A percentile compares a stretch with the other conserved stretches of the same genome.
These are phyloP conservation scores for Anethum foeniculum DNA, from an alignment of 140 eudicot species.

Conservation along the genomic window DNA sequence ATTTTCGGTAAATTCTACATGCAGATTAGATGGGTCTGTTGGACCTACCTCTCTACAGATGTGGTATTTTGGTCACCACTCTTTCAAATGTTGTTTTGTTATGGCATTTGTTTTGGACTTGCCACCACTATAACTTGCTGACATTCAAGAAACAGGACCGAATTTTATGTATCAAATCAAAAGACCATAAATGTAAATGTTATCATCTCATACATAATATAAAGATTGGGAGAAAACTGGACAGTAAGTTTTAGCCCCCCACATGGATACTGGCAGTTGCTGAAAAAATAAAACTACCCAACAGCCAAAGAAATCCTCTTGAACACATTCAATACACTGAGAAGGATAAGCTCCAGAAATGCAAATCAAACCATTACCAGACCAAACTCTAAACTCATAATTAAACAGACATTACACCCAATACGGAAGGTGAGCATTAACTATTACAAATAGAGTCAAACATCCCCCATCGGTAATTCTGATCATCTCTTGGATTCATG, in stretches of 20 bases:
- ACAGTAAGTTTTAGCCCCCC: conserved; percentile 14
- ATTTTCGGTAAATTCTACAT: neutral
- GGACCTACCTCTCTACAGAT: neutral
- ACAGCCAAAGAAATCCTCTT: conserved; percentile 39
- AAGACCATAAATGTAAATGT: neutral
- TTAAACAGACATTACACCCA: neutral
- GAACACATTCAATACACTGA: conserved; percentile 12
- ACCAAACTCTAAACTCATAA: conserved; percentile 3
- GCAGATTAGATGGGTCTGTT: neutral
- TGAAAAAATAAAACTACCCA: conserved; percentile 61
- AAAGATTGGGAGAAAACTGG: conserved; percentile 8
- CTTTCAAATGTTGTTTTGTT: neutral
- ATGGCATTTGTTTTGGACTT: neutral
- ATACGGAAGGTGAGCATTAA: neutral
- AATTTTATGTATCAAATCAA: neutral
- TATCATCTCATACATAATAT: neutral
- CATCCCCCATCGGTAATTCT: neutral
- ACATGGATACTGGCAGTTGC: conserved; percentile 38
- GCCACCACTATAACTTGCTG: neutral
- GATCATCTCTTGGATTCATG: neutral
- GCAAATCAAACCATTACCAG: conserved; percentile 8
- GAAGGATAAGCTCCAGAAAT: neutral
- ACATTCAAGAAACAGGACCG: neutral
- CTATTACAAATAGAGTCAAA: neutral
- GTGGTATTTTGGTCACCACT: neutral